Conservation (phyloP, 1,284 basidiomycete genomes). For the Microbotryum silenes-acaulis region DNA sequence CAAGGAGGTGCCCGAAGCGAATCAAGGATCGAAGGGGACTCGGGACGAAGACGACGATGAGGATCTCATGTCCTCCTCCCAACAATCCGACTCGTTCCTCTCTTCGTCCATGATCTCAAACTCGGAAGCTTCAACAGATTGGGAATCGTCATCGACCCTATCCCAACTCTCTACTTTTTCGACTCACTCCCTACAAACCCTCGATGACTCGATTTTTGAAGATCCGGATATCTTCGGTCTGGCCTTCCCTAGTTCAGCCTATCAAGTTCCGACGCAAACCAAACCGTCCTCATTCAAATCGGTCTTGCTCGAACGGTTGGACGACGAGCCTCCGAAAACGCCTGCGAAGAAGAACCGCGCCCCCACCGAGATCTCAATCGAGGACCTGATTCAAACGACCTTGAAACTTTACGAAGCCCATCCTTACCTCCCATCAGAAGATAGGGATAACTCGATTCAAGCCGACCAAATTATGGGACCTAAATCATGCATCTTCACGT, state of each 20-base stretch:
- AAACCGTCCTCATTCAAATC: no score
- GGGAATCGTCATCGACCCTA: not conserved
- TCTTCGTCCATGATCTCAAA: constrained; percentile 2
- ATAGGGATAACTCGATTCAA: not conserved
- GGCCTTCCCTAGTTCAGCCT: constrained; percentile 6
- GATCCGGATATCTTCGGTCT: constrained; percentile 26
- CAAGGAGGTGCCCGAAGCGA: not conserved
- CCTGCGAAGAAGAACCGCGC: not conserved
- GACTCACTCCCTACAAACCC: constrained; percentile 14
- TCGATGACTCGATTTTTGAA: constrained; percentile 24
- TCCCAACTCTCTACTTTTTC: constrained; percentile 9
- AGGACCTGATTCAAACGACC: constrained; percentile 27
- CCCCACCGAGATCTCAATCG: constrained; percentile 14
- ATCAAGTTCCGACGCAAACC: not conserved
- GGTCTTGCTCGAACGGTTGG: not conserved
- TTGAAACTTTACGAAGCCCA: constrained; percentile 23
- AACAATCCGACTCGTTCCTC: constrained; percentile 4
- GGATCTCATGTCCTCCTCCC: constrained; percentile 17
- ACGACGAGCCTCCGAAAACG: not conserved
- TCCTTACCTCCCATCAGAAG: constrained; percentile 13
- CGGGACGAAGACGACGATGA: constrained; percentile 12
- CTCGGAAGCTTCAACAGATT: no score
- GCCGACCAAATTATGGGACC: constrained; percentile 34
- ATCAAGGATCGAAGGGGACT: not conserved
- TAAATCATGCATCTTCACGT: constrained; percentile 34